Base-by-base conservation (phyloP, 805 yeast species). In the Debaryomyces tyrocola region DNA sequence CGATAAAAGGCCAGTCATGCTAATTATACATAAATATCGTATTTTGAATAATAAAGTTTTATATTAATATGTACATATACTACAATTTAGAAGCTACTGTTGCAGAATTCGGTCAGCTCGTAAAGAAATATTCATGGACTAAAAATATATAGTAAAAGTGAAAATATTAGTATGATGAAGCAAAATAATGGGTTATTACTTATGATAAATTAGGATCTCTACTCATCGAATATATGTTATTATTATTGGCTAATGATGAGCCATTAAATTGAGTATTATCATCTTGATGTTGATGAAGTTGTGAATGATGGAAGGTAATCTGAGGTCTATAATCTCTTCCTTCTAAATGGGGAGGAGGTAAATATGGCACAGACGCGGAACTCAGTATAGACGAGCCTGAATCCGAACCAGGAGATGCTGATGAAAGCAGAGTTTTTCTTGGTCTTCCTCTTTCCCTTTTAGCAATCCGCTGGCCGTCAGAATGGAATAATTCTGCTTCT, bases 381-480 rank as follows among this genome's bases (percentile, higher is more conserved):
- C n/a, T 28, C n/a, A 15, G 41, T 6, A 41, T 33, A 11, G 27
- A 12, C 2, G 18, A 20, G 31, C 15, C 14, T 12, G 37, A 37
- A 28, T 17, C 42, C 29, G 39, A 21, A 20, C 7, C 33, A 11
- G 45, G 9, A 11, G 37, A 17, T 17, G 37, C 41, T 9, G 36
- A 28, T 6, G 28, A 39, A 9, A 17, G 31, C 24, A 31, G 39
- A n/a, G 40, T 18, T 39, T 48, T 49, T 40, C 48, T 48, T 18
- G 55, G 55, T 37, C 51, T 45, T 17, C 55, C 53, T 40, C 55
- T 49, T 41, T 49, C 53, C 28, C 46, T 47, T 41, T 51, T 51
- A 12, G 38, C 38, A n/a, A 47, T 37, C 10, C 45, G 31, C 17
- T 48, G 44, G 17, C 45, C 48, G n/a, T 36, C 39, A 20, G 41